Evolutionary conservation across 164 flowering plant species (phyloP).

Genomic region (Protea cynaroides): DNA sequence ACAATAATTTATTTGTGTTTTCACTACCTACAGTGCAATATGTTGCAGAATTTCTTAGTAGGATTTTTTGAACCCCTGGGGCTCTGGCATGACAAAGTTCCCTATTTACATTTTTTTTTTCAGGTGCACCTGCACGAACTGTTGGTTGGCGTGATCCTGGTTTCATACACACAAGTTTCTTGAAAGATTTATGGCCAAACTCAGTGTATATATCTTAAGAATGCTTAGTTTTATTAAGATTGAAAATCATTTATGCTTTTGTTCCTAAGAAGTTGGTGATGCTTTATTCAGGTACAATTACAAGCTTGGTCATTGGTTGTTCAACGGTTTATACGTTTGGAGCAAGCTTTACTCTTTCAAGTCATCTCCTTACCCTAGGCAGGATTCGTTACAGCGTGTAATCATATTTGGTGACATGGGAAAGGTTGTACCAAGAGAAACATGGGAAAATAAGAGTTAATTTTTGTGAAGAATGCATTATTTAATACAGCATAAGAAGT

Average conservation of each 20-base stretch:
- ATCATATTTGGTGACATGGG: slow-evolving; percentile 87
- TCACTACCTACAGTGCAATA: not conserved
- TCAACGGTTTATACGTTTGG: slow-evolving; percentile 53
- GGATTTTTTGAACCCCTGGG: not conserved
- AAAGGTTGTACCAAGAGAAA: slow-evolving; percentile 41
- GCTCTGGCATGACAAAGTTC: not conserved
- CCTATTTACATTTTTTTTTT: slow-evolving; percentile 24
- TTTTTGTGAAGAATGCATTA: not conserved
- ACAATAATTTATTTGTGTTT: not conserved
- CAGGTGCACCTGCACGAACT: slow-evolving; percentile 83
- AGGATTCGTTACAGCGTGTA: slow-evolving; percentile 71
- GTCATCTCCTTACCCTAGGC: slow-evolving; percentile 79
- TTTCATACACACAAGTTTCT: slow-evolving; percentile 82
- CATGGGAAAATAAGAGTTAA: not conserved
- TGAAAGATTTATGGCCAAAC: slow-evolving; percentile 81
- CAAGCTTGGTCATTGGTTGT: slow-evolving; percentile 62
- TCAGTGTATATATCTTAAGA: slow-evolving; percentile 29
- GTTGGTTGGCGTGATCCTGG: slow-evolving; percentile 98
- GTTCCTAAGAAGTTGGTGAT: slow-evolving; percentile 1
- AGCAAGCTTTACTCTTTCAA: slow-evolving; percentile 58
- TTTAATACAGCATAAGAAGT: not conserved
- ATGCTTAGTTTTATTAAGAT: not conserved
- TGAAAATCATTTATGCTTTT: not conserved
- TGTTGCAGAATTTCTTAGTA: not conserved
- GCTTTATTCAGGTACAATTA: slow-evolving; percentile 53